phyloP scores from a whole-genome alignment of 1,139 yeast genomes.

The Pichia cactophila region DNA sequence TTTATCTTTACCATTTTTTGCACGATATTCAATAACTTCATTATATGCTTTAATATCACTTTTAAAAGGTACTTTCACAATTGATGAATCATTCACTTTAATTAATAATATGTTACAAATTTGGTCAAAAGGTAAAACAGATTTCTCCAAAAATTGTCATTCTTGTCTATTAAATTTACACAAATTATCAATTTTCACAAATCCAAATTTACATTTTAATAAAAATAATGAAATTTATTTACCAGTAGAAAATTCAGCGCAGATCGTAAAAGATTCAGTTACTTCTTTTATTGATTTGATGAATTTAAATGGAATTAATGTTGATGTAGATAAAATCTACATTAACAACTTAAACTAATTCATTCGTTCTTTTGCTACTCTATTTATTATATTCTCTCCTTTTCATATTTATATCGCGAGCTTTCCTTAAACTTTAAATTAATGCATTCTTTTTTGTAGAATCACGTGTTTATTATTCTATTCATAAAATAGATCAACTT shows the following conservation, averaged over 20 bases:
- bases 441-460: too few relatives aligned
- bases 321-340: constrained; percentile 5
- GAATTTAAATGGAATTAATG: constrained; percentile 1
- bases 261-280: neutral
- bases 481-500: neutral
- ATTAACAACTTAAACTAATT: neutral
- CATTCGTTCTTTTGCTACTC: neutral
- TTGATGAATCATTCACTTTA: constrained; percentile 2
- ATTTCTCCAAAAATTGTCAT: constrained; percentile 1
- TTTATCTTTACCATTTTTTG: neutral
- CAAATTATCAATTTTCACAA: neutral
- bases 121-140: constrained; percentile 5
- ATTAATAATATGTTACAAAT: constrained; percentile 4
- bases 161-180: neutral
- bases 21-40: constrained; percentile 5
- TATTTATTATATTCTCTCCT: neutral
- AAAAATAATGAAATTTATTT: neutral
- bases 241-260: neutral
- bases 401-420: neutral
- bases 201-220: neutral
- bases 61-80: constrained; percentile 7
- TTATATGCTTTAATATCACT: constrained; percentile 4
- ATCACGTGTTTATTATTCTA: neutral
- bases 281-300: neutral
- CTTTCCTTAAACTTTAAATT: too few relatives aligned